Percentiles rank a stretch among this genome's conserved stretches.
These are phyloP conservation scores for Rostrohypoxylon terebratum DNA, from an alignment of 495 filamentous ascomycete genomes.

Conservation along the genomic window DNA sequence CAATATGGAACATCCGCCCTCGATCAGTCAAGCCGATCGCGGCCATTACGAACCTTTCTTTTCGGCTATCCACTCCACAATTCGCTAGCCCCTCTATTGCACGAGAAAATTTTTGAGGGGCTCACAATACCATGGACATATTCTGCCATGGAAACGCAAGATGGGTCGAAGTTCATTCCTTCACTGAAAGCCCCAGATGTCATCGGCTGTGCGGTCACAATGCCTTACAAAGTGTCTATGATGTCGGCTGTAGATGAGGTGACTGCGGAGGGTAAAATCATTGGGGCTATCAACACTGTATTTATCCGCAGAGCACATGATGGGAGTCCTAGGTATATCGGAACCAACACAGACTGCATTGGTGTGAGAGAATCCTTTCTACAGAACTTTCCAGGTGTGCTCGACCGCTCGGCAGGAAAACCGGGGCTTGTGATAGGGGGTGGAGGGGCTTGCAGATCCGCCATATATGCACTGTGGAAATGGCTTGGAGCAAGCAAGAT, in stretches of 20 bases:
- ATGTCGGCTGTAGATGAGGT: slow-evolving; percentile 8
- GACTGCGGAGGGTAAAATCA: slow-evolving; percentile 5
- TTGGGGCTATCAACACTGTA: slow-evolving; percentile 7
- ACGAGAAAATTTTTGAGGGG: slow-evolving; percentile 5
- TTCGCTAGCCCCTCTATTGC: background rate
- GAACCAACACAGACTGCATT: slow-evolving; percentile 10
- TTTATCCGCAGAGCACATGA: slow-evolving; percentile 9
- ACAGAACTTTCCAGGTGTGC: slow-evolving; percentile 1
- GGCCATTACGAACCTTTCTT: background rate
- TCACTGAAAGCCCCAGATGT: background rate
- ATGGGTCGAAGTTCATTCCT: background rate
- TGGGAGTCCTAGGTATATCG: background rate
- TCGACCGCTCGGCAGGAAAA: background rate
- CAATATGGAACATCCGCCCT: slow-evolving; percentile 11
- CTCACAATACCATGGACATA: slow-evolving; percentile 2
- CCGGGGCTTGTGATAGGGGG: slow-evolving; percentile 2
- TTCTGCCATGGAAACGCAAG: slow-evolving; percentile 1
- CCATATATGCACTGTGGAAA: slow-evolving; percentile 11
- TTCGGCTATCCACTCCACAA: slow-evolving; percentile 16
- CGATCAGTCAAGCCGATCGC: background rate
- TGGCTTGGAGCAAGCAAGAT: slow-evolving; percentile 6
- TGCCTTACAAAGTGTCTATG: slow-evolving; percentile 10
- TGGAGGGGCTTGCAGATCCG: slow-evolving; percentile 12
- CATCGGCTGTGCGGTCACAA: slow-evolving; percentile 1
- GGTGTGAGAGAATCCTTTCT: slow-evolving; percentile 6